These are phyloP conservation scores for Pisolithus microcarpus DNA, from an alignment of 768 basidiomycete species.

Conservation along the genomic window DNA sequence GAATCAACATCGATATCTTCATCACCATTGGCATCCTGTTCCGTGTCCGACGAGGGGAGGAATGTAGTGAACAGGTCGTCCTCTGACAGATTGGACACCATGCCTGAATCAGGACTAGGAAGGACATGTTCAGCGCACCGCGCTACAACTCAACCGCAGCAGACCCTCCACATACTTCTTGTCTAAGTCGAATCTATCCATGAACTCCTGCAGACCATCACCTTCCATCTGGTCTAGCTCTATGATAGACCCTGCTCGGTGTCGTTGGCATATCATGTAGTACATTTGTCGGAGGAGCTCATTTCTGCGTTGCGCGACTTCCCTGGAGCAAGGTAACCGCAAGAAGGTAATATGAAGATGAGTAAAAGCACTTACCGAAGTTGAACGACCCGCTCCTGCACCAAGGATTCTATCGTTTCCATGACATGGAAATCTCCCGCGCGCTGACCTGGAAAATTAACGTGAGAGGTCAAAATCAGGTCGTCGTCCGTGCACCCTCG, in stretches of 20 bases:
- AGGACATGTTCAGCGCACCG: conserved; percentile 1
- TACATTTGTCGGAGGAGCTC: conserved; percentile 67
- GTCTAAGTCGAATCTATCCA: conserved; percentile 49
- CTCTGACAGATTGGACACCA: conserved; percentile 32
- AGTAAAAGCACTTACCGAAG: conserved; percentile 22
- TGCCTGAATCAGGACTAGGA: conserved; percentile 36
- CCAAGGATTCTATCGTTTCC: conserved; percentile 28
- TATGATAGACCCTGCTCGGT: conserved; percentile 37
- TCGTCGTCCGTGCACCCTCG: neutral
- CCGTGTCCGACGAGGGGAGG: conserved; percentile 6
- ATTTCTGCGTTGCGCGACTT: conserved; percentile 60
- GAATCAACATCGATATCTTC: conserved; percentile 19
- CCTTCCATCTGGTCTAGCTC: conserved; percentile 33
- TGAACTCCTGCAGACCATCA: conserved; percentile 39
- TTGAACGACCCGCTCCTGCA: conserved; percentile 29
- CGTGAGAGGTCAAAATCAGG: neutral
- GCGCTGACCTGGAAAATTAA: neutral
- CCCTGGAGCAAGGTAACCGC: conserved; percentile 30
- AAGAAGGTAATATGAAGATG: neutral
- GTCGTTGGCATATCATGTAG: conserved; percentile 50
- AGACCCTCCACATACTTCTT: conserved; percentile 36
- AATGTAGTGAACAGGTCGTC: conserved; percentile 23
- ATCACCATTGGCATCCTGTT: conserved; percentile 6
- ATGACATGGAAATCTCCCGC: conserved; percentile 12
- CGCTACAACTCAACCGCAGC: neutral